Base-by-base conservation (phyloP, 306 rosid genomes). In the Sindora glabra region DNA sequence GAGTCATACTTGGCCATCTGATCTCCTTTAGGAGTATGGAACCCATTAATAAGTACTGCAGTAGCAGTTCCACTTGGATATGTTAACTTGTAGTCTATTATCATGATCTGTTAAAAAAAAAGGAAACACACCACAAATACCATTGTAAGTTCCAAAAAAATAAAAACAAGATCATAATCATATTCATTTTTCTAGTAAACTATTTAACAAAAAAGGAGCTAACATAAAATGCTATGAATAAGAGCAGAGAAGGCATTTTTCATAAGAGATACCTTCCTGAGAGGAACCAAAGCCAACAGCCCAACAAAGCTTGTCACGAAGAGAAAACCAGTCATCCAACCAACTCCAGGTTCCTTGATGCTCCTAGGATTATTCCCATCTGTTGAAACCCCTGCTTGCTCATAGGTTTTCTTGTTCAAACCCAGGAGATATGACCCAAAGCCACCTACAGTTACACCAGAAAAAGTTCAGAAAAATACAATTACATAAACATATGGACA, bases 1-100 rank as follows among this genome's bases (percentile, higher is more conserved):
- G 22, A 67, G 57, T 34, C 79, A 26, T 86, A 94, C 99, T 82
- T 94, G 33, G 99, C 99, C 81, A 55, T 77, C 22, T 64, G 61
- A 79, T 94, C 90, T 67, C 97, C 95, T 70, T 86, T 89, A 19
- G 91, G 79, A 12, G 99, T 94, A 60, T 94, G 99, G 64, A 94
- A 94, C 23, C 96, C 96, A 30, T 94, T 94, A 47, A 94, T 94
- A 26, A 94, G 99, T 77, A 94, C 90, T 51, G 97, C 99, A 56
- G 99, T 94, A 24, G 99, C 99, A 71, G 99, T 89, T 77, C 99
- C 99, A 59, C 95, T 94, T 15, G 99, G 99, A 70, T 89, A 94
- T 5, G 89, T 21, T 58, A 94, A 74, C 42, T 89, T 89, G 76
- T 86, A 94, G 81, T 94, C 97, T 63, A 94, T 79, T 40, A 94